Evolutionary conservation across 2,329 filamentous ascomycete species (phyloP).

Genomic region (Epichloe brachyelytri): DNA sequence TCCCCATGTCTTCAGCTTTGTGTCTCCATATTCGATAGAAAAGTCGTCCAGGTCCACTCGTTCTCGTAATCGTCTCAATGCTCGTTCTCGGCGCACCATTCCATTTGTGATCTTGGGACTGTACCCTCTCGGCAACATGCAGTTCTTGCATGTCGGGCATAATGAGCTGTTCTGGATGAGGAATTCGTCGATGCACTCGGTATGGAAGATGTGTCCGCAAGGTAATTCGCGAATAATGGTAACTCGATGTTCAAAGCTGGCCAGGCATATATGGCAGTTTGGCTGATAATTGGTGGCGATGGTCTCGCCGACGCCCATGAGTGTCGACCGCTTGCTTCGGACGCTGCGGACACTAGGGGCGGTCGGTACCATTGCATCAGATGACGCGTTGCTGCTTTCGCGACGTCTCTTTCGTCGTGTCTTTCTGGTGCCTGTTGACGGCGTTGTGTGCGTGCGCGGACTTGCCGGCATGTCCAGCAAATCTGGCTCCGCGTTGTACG

Average conservation of each 20-base stretch:
- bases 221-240: slow-evolving; percentile 74
- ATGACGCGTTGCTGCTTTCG: slow-evolving; percentile 17
- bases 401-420: slow-evolving; percentile 18
- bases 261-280: slow-evolving; percentile 80
- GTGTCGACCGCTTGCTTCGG: slow-evolving; percentile 25
- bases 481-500: slow-evolving; percentile 50
- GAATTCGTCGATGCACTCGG: slow-evolving; percentile 81
- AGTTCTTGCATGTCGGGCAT: slow-evolving; percentile 83
- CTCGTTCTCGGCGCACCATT: slow-evolving; percentile 73
- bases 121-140: slow-evolving; percentile 57
- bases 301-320: slow-evolving; percentile 22
- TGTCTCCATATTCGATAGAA: slow-evolving; percentile 19
- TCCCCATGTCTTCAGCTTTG: slow-evolving; percentile 23
- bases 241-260: slow-evolving; percentile 56
- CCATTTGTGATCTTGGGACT: slow-evolving; percentile 64
- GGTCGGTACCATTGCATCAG: slow-evolving; percentile 12
- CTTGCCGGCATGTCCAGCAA: slow-evolving; percentile 22
- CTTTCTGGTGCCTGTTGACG: slow-evolving; percentile 14
- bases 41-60: slow-evolving; percentile 31
- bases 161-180: slow-evolving; percentile 67
- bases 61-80: slow-evolving; percentile 48
- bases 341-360: slow-evolving; percentile 14
- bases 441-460: slow-evolving; percentile 14
- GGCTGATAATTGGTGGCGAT: slow-evolving; percentile 56
- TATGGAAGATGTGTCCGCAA: slow-evolving; percentile 88